Base-by-base conservation (phyloP, 169 alveolate species). In the Plasmodium knowlesi region DNA sequence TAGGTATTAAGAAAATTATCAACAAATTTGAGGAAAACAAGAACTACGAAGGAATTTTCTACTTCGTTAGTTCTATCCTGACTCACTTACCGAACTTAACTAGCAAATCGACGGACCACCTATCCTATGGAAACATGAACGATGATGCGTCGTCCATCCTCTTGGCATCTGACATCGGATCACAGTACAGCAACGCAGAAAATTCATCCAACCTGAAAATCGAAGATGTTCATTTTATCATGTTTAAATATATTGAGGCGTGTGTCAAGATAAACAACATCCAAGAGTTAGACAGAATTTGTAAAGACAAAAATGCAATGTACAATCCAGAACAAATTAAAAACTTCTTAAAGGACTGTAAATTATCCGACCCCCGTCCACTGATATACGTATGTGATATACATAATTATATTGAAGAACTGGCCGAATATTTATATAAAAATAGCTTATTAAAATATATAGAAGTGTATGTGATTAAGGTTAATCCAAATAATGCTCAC, bases 371-470 rank as follows among this genome's bases (percentile, higher is more conserved):
- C 93, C 99, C 99, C 34, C 98, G 99, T 90, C 99, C 99, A 6
- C 96, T 99, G 81, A 99, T 99, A 54, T 98, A 98, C 96, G 98
- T 99, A 43, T 99, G 99, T 96, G 99, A 99, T 96, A 97, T 98
- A 92, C 99, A 99, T 95, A 99, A 99, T 92, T 99, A 96, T 88
- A 98, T 99, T 46, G 99, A 98, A 92, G 99, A 99, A 96, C 98
- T 99, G 82, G 98, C 99, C 0, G 99, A 98, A 94, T 99, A 99
- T 96, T 97, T 99, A 83, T 99, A 98, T 97, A 98, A 98, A 95
- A 98, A 98, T 96, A 98, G 98, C 74, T 96, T 98, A 94, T 97
- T 98, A 96, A 98, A 98, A 96, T 99, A 99, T 97, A 98, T 99
- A 82, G 99, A 99, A 97, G 99, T 98, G 82, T 99, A 99, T 92